Evolutionary conservation across 306 rosid species (phyloP).

Genomic region (Fragaria nilgerrensis): DNA sequence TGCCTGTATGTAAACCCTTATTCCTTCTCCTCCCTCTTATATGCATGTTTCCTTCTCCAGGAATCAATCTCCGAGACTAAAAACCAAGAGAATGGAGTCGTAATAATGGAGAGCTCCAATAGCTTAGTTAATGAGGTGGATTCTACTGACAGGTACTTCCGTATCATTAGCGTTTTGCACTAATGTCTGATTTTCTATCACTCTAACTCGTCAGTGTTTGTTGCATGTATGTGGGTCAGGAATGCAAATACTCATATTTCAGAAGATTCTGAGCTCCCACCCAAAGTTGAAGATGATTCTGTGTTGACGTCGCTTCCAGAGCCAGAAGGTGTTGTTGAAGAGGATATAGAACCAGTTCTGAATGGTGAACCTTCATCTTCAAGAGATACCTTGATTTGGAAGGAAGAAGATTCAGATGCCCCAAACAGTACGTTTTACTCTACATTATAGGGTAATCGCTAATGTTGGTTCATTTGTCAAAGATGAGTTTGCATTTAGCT

Average conservation of each 20-base stretch:
- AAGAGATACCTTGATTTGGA: conserved; percentile 47
- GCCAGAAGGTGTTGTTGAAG: conserved; percentile 22
- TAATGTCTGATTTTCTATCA: conserved; percentile 9
- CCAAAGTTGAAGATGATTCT: conserved; percentile 37
- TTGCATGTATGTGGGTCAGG: conserved; percentile 45
- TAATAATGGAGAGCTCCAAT: conserved; percentile 35
- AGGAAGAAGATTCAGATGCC: conserved; percentile 65
- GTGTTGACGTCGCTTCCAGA: conserved; percentile 32
- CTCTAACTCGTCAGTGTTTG: conserved; percentile 10
- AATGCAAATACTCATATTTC: conserved; percentile 28
- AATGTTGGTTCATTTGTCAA: conserved; percentile 15
- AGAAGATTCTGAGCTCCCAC: conserved; percentile 36
- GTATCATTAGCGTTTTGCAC: conserved; percentile 7
- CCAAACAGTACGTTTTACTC: conserved; percentile 67
- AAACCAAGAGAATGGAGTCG: conserved; percentile 53
- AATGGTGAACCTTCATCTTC: conserved; percentile 38
- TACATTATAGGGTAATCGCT: conserved; percentile 13
- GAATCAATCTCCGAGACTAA: conserved; percentile 52
- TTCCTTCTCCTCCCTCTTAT: conserved; percentile 22
- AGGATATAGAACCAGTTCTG: conserved; percentile 38
- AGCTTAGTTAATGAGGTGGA: conserved; percentile 36
- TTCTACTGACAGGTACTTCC: conserved; percentile 49
- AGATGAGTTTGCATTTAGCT: conserved; percentile 2
- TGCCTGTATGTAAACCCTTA: background rate
- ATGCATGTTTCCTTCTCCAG: conserved; percentile 44